Base-by-base conservation (phyloP, 768 basidiomycete species). In the Saitozyma podzolica region DNA sequence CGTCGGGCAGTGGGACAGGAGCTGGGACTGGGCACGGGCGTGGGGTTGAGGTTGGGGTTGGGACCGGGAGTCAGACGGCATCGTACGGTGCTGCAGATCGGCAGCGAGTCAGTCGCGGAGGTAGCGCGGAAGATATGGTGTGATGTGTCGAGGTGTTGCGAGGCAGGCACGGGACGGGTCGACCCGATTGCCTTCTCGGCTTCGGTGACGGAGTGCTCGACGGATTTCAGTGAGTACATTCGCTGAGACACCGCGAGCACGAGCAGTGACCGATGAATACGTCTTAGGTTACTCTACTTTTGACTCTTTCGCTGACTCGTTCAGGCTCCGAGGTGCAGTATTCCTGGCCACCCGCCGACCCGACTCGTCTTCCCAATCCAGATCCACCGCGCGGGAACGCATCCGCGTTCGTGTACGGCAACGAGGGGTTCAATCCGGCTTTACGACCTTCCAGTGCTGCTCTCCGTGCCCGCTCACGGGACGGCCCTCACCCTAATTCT, bases 351-450 rank as follows among this genome's bases (percentile, higher is more conserved):
- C 90, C 91, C 6, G 81, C 82, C 43, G 90, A 92, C 75, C 87
- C 87, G 0, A 68, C 68, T 29, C 70, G 73, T 56, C 57, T 69
- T 42, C 63, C 65, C 17, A 69, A 73, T 64, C 72, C 72, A 51
- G 59, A 59, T 48, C 65, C 57, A 69, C 75, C 65, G 71, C 41
- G 64, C 68, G 29, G 64, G 69, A 41, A 81, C 81, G 63, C 73
- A 78, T 19, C 73, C 75, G 41, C 93, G 6, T 96, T 92, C 88
- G 91, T 91, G 13, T 95, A 90, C 73, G 87, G 88, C 66, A 88
- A 89, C 56, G 72, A 74, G 0, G 80, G 83, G 13, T 72, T 93
- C 13, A 96, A 96, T 73, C 93, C 93, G 8, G 73, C 82, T 43
- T 85, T 95, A 9, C 82, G 81, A 45, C 87, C 92, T 0, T 86